phyloP scores from a whole-genome alignment of 2,329 filamentous ascomycete species.

The Trichoderma hamatum region DNA sequence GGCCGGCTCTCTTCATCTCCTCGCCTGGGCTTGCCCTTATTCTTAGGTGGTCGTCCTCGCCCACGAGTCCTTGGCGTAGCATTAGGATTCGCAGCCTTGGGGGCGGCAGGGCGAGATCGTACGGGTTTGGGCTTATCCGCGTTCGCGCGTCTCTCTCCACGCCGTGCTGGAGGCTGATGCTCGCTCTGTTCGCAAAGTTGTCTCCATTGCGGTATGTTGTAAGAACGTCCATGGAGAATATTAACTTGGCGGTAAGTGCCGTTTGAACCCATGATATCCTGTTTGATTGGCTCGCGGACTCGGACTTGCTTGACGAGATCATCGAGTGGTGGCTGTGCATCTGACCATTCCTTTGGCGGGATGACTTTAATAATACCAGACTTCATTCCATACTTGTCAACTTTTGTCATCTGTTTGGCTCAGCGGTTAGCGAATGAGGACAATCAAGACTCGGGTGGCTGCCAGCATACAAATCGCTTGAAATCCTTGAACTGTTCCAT shows the following conservation, averaged over 20 bases:
- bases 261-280: conserved; percentile 95
- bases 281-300: conserved; percentile 96
- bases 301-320: conserved; percentile 88
- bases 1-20: conserved; percentile 52
- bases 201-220: conserved; percentile 96
- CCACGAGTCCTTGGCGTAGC: conserved; percentile 45
- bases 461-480: conserved; percentile 73
- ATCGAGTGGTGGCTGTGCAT: conserved; percentile 75
- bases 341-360: conserved; percentile 90
- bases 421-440: conserved; percentile 35
- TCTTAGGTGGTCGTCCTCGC: conserved; percentile 45
- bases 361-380: conserved; percentile 96
- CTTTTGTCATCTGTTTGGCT: conserved; percentile 66
- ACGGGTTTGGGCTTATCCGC: conserved; percentile 55
- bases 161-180: conserved; percentile 88
- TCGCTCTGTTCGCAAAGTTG: conserved; percentile 91
- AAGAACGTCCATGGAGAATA: conserved; percentile 91
- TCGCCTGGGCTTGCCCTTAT: conserved; percentile 44
- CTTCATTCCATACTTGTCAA: conserved; percentile 95
- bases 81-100: conserved; percentile 36
- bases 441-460: not conserved
- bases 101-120: conserved; percentile 44
- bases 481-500: conserved; percentile 97
- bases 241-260: conserved; percentile 97
- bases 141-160: conserved; percentile 76